Percentiles rank a stretch among this genome's conserved stretches.
Conservation (phyloP, 2,329 filamentous ascomycete genomes). For the Aspergillus fumigatus region DNA sequence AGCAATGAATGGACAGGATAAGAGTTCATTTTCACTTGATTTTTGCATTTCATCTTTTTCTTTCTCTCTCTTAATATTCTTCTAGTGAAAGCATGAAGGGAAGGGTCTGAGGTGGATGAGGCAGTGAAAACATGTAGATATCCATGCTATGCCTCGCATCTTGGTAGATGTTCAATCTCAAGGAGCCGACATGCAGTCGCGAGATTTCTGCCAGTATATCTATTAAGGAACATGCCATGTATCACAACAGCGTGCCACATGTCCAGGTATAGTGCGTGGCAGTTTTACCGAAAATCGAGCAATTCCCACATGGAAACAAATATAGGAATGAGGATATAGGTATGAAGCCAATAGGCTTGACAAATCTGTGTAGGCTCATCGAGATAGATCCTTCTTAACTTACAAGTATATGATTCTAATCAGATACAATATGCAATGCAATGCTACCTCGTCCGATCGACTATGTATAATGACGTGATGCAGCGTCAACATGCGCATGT, state of each 20-base stretch:
- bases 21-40: conserved; percentile 1
- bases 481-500: neutral
- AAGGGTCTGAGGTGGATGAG: neutral
- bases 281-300: too few relatives aligned
- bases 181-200: too few relatives aligned
- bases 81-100: neutral
- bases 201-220: neutral
- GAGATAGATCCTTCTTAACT: neutral
- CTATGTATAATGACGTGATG: neutral
- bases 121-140: neutral
- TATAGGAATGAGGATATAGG: too few relatives aligned
- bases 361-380: too few relatives aligned
- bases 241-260: too few relatives aligned
- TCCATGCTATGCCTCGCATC: neutral
- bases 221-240: neutral
- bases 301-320: too few relatives aligned
- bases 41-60: neutral
- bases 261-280: too few relatives aligned
- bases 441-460: neutral
- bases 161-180: neutral
- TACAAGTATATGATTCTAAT: neutral
- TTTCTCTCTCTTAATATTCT: too few relatives aligned
- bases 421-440: neutral
- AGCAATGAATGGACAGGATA: conserved; percentile 12
- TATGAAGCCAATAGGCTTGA: too few relatives aligned